phyloP scores from a whole-genome alignment of 2,329 filamentous ascomycete species.

The Teratosphaeria gauchensis region DNA sequence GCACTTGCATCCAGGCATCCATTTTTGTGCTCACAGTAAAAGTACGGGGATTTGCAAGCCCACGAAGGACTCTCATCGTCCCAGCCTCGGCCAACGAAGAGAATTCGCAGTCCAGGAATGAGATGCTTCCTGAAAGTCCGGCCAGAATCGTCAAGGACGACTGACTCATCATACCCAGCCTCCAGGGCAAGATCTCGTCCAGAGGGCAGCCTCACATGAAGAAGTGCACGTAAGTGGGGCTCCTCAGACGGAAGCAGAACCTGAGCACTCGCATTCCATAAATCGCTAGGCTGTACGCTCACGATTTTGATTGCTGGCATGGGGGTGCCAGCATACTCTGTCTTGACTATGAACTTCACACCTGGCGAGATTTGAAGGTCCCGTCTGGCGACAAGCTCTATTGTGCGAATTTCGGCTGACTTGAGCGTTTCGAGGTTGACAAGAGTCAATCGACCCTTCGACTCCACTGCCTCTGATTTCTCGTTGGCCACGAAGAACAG shows the following conservation, averaged over 20 bases:
- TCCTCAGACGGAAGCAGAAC: background rate
- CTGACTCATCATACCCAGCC: background rate
- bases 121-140: background rate
- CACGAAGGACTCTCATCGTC: background rate
- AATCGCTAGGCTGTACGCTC: background rate
- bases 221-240: background rate
- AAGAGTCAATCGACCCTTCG: background rate
- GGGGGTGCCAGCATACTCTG: background rate
- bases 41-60: background rate
- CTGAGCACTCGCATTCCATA: background rate
- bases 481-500: background rate
- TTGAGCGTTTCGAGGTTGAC: background rate
- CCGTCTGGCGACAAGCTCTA: background rate
- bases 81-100: background rate
- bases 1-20: background rate
- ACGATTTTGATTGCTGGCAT: background rate
- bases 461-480: background rate
- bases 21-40: background rate
- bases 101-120: background rate
- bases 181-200: constrained; percentile 1
- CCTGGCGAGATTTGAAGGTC: background rate
- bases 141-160: background rate
- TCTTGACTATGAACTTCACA: background rate
- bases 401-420: background rate
- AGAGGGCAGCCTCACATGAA: background rate